Base-by-base conservation (phyloP, 2,329 filamentous ascomycete genomes). In the Colletotrichum sp. region DNA sequence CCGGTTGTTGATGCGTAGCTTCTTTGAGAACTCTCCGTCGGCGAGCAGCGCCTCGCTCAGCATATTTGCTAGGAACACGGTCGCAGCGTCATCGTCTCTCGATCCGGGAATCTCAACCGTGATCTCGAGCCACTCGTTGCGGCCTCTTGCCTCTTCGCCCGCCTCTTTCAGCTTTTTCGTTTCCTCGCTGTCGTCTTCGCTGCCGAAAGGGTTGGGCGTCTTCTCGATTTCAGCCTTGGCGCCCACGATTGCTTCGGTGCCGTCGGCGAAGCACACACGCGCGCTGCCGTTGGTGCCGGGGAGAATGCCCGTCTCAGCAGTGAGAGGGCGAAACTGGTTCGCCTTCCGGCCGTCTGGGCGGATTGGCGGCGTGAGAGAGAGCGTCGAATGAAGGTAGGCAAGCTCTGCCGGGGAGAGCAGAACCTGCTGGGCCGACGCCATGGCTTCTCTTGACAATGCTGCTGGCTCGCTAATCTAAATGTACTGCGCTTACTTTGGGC, bases 391-490 rank as follows among this genome's bases (percentile, higher is more conserved):
- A 66, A 98, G 92, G 87, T 98, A 99, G 79, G 96, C 95, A 80
- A 99, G 94, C 87, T 99, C 97, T 80, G 97, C 95, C 62, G 97
- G 96, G 68, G 96, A 98, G 84, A 98, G 93, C 78, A 95, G 92
- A 80, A 92, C 90, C 84, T 91, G 90, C 80, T 92, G 91, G 79
- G 84, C 88, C 36, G 72, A 73, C 47, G 72, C 69, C 72, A 74
- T 74, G 29, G 33, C 43, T 64, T 38, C 43, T 65, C 33, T 62
- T 33, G n/a, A 33, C 13, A 18, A 62, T 15, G 16, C 8, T 55
- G 8, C 29, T 33, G 24, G 6, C n/a, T 27, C 62, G 18, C 24
- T 27, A 13, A n/a, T 27, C 34, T 33, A 21, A 3, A 38, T 51
- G 9, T 54, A 3, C 36, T 21, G 21, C 33, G n/a, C n/a, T 36